Evolutionary conservation across 257 asterid species (phyloP), one percentile per base, ranked within the genome.

Genomic region (Lycium barbarum): DNA sequence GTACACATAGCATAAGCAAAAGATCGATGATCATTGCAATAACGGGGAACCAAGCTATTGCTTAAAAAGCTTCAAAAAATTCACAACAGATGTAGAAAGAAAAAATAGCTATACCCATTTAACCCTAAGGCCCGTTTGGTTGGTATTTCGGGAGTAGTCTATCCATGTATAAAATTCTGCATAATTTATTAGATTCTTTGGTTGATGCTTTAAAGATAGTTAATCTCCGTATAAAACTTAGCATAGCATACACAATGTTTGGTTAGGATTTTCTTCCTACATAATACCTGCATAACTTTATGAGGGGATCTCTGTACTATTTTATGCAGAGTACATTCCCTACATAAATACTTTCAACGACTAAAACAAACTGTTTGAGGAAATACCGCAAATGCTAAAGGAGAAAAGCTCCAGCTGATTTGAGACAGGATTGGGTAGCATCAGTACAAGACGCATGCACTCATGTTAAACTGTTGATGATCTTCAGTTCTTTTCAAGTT

Each of bases 241-340:
- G 22, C 76, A 36, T 36, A 67, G 8, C 53, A 68, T 38, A 68
- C 15, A 38, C 11, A 68, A 68, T 38, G 26, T 15, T 68, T 38
- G 51, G 51, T 36, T 36, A 15, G 47, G 26, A 68, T 38, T 68
- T 68, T 68, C 78, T 15, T 68, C 78, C 78, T 68, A 68, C 1
- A 7, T 68, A 17, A 68, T 68, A 68, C 76, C 76, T 36, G 76
- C 76, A 68, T 68, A 15, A 36, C 45, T 68, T 68, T 68, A 4
- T 40, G 45, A 40, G 45, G 45, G 45, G 6, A 3, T 40, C 45
- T 40, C 45, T 40, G 5, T 40, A 40, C 6, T 40, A 40, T 40
- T 40, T 40, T 40, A 68, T 15, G 51, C 49, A 67, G 18, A 67
- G 53, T 9, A 68, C 13, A 68, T 15, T 14, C 15, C 76, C 76